phyloP scores from a whole-genome alignment of 2,329 filamentous ascomycete genomes.

The Delphinella strobiligena region DNA sequence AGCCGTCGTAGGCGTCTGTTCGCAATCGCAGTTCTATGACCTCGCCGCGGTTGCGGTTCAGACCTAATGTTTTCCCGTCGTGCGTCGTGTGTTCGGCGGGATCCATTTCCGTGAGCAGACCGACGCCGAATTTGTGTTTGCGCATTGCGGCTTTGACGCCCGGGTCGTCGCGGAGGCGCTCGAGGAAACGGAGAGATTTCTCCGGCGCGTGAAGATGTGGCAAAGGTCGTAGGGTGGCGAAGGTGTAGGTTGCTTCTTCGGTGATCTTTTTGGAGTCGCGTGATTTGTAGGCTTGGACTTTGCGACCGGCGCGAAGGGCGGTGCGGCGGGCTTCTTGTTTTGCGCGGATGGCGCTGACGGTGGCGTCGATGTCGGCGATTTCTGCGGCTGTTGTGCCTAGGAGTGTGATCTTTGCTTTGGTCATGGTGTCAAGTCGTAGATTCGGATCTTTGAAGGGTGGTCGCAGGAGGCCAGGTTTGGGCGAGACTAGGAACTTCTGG shows the following conservation, averaged over 20 bases:
- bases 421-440: conserved; percentile 37
- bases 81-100: conserved; percentile 71
- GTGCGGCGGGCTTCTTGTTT: conserved; percentile 29
- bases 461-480: conserved; percentile 54
- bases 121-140: conserved; percentile 73
- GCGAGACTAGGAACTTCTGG: conserved; percentile 55
- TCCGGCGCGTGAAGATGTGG: conserved; percentile 65
- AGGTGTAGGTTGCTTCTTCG: conserved; percentile 64
- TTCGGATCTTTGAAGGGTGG: conserved; percentile 49
- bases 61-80: conserved; percentile 67
- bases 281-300: conserved; percentile 21
- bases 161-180: conserved; percentile 66
- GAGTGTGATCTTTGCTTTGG: conserved; percentile 49
- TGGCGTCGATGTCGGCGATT: conserved; percentile 42
- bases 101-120: conserved; percentile 89
- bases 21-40: conserved; percentile 80
- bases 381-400: conserved; percentile 53
- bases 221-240: conserved; percentile 64
- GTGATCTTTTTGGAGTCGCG: conserved; percentile 35
- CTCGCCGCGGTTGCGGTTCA: conserved; percentile 80
- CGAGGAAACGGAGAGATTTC: conserved; percentile 58
- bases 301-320: conserved; percentile 27
- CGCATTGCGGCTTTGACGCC: conserved; percentile 78
- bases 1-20: conserved; percentile 92
- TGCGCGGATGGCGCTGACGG: conserved; percentile 37